Conservation (phyloP, 108 stramenopile species). For the Ochromonas danica region DNA sequence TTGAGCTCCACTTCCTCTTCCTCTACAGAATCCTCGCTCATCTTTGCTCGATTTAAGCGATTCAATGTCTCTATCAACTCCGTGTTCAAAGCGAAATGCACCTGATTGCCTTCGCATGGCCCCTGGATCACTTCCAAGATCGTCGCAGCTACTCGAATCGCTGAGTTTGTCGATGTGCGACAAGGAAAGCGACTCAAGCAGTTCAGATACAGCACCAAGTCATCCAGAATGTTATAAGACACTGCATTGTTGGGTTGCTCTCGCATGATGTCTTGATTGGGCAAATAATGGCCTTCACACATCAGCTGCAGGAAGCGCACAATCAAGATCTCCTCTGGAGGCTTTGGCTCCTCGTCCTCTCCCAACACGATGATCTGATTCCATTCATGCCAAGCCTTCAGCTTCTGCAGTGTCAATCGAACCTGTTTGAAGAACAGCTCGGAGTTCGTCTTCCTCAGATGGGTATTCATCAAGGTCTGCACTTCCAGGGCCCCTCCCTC, state of each 20-base stretch:
- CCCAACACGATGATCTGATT: not conserved
- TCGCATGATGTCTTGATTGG: slow-evolving; percentile 48
- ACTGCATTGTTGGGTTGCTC: slow-evolving; percentile 44
- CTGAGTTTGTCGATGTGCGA: slow-evolving; percentile 38
- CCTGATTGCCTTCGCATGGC: slow-evolving; percentile 47
- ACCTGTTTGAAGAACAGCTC: slow-evolving; percentile 31
- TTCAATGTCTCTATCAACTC: slow-evolving; percentile 48
- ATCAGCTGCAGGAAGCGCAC: slow-evolving; percentile 51
- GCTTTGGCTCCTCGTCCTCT: not conserved
- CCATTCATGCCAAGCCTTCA: slow-evolving; percentile 30
- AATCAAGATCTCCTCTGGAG: slow-evolving; percentile 27
- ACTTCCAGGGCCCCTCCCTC: slow-evolving; percentile 42
- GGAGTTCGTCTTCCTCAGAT: slow-evolving; percentile 32
- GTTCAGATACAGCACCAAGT: slow-evolving; percentile 38
- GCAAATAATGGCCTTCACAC: slow-evolving; percentile 48
- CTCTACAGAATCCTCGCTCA: slow-evolving; percentile 22
- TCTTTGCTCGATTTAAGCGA: slow-evolving; percentile 33
- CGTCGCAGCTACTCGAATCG: slow-evolving; percentile 32
- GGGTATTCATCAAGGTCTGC: slow-evolving; percentile 35
- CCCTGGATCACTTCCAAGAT: slow-evolving; percentile 56
- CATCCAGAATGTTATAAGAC: slow-evolving; percentile 42
- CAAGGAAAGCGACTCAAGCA: slow-evolving; percentile 38
- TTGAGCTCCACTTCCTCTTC: slow-evolving; percentile 38
- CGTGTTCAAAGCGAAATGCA: slow-evolving; percentile 44
- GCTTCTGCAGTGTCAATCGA: slow-evolving; percentile 23